These are phyloP conservation scores for Pythium graminicola DNA, from an alignment of 352 stramenopile species.

Conservation along the genomic window DNA sequence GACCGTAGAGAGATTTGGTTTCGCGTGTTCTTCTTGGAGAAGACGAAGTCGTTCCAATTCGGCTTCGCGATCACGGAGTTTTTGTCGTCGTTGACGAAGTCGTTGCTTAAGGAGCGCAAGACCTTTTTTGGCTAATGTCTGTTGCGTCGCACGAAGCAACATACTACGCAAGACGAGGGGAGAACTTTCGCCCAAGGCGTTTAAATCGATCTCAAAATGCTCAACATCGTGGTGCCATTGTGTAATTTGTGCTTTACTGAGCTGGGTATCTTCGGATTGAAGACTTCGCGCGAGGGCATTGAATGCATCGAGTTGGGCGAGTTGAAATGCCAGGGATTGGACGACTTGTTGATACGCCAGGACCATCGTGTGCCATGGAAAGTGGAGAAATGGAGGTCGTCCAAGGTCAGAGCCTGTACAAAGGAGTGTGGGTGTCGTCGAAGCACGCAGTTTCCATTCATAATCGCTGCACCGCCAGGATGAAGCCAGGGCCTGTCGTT, in stretches of 20 bases:
- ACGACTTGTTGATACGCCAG: conserved; percentile 46
- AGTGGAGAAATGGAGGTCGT: conserved; percentile 40
- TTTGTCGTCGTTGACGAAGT: conserved; percentile 33
- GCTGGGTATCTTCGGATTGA: conserved; percentile 33
- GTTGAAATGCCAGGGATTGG: conserved; percentile 34
- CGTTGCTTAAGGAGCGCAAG: conserved; percentile 32
- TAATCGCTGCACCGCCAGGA: conserved; percentile 32
- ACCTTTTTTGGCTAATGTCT: conserved; percentile 48
- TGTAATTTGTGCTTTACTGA: conserved; percentile 48
- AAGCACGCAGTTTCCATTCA: conserved; percentile 32
- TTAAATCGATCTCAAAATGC: conserved; percentile 20
- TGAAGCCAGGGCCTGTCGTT: conserved; percentile 2
- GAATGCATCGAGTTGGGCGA: conserved; percentile 55
- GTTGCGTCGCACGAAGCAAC: conserved; percentile 28
- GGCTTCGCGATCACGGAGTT: conserved; percentile 43
- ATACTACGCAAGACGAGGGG: conserved; percentile 18
- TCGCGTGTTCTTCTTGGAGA: conserved; percentile 34
- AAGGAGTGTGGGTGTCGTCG: conserved; percentile 18
- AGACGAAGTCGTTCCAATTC: conserved; percentile 39
- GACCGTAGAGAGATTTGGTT: conserved; percentile 32
- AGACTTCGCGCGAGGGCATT: conserved; percentile 46
- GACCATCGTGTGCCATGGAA: conserved; percentile 42
- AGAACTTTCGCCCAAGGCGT: conserved; percentile 19
- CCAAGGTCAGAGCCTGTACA: conserved; percentile 45
- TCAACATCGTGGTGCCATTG: conserved; percentile 44